Conservation (phyloP, 305 asterid genomes). For the Fraxinus angustifolia region DNA sequence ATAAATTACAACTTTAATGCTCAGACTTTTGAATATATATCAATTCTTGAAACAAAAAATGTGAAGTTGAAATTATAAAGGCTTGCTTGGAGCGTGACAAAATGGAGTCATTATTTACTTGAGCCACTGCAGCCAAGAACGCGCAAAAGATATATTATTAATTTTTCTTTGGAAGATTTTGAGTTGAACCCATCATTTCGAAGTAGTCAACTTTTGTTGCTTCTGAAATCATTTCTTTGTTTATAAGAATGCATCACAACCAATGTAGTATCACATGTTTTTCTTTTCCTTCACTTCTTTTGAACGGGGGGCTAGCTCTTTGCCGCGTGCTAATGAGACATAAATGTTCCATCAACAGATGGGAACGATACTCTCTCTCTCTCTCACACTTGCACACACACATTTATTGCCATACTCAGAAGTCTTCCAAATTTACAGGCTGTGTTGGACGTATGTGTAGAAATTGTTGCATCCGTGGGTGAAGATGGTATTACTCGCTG, state of each 20-base stretch:
- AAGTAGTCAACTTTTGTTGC: background rate
- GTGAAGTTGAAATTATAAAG: background rate
- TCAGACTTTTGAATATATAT: background rate
- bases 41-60: background rate
- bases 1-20: background rate
- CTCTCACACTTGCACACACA: background rate
- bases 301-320: background rate
- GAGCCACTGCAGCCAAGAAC: background rate
- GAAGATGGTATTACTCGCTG: slow-evolving; percentile 96
- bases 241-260: background rate
- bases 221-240: background rate
- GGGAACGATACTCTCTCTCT: background rate
- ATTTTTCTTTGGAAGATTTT: background rate
- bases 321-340: background rate
- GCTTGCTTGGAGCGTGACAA: background rate
- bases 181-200: background rate
- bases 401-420: background rate
- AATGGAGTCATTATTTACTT: background rate
- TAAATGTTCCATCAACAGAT: background rate
- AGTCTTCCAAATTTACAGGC: slow-evolving; percentile 53
- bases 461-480: slow-evolving; percentile 81
- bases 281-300: background rate
- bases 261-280: background rate
- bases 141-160: background rate
- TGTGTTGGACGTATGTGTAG: slow-evolving; percentile 73